Evolutionary conservation across 805 yeast species (phyloP).

Genomic region (Monosporozyma unispora): DNA sequence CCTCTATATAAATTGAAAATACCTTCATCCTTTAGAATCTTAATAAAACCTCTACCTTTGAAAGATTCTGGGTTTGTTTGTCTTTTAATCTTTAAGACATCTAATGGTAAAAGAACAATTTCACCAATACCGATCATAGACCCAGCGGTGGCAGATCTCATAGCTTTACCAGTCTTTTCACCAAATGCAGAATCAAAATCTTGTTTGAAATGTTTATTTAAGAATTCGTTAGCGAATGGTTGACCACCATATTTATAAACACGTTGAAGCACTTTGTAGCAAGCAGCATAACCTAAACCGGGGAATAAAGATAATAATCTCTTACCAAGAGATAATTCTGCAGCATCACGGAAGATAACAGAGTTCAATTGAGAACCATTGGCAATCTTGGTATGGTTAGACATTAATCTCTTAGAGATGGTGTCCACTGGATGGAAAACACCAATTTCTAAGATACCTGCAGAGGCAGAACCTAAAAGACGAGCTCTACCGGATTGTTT

Average conservation of each 20-base stretch:
- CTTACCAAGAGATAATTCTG: constrained; percentile 56
- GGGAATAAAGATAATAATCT: constrained; percentile 85
- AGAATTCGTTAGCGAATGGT: constrained; percentile 93
- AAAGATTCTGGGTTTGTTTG: constrained; percentile 99
- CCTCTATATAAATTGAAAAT: constrained; percentile 82
- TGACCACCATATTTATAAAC: constrained; percentile 99
- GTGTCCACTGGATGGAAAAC: constrained; percentile 99
- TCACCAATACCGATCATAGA: constrained; percentile 97
- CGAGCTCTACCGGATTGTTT: constrained; percentile 82
- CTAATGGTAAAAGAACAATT: constrained; percentile 88
- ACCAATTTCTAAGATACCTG: constrained; percentile 93
- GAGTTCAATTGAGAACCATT: constrained; percentile 60
- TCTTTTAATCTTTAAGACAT: constrained; percentile 94
- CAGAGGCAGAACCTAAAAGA: constrained; percentile 91
- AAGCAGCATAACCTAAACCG: constrained; percentile 97
- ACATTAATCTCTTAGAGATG: constrained; percentile 89
- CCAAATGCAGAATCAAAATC: constrained; percentile 75
- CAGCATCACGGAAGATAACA: constrained; percentile 81
- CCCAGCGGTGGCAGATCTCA: constrained; percentile 95
- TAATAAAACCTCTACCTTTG: constrained; percentile 92
- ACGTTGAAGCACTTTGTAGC: constrained; percentile 91
- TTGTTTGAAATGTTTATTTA: constrained; percentile 62
- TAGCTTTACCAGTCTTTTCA: constrained; percentile 92
- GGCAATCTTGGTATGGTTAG: constrained; percentile 63
- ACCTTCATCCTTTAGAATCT: constrained; percentile 84